phyloP scores from a whole-genome alignment of 306 rosid genomes.

The Quercus rubra region DNA sequence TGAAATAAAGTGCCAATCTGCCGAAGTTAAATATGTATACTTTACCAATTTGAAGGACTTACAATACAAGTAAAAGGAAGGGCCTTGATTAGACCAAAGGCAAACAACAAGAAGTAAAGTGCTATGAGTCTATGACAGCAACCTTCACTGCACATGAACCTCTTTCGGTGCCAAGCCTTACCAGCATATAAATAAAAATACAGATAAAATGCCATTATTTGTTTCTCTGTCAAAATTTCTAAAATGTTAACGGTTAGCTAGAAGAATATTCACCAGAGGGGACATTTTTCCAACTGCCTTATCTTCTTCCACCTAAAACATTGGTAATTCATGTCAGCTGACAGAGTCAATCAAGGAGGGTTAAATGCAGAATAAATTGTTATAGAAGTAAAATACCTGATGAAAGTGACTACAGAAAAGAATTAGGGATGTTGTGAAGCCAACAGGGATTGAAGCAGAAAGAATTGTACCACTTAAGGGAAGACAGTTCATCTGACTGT shows the following conservation, averaged over 20 bases:
- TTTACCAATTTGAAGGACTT: constrained; percentile 19
- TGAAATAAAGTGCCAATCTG: background rate
- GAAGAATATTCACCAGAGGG: constrained; percentile 53
- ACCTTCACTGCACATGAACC: constrained; percentile 57
- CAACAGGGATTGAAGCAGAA: constrained; percentile 73
- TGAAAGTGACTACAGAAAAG: constrained; percentile 90
- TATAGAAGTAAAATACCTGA: constrained; percentile 45
- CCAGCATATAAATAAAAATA: constrained; percentile 36
- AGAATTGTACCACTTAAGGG: constrained; percentile 54
- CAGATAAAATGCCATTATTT: constrained; percentile 2
- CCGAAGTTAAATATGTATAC: background rate
- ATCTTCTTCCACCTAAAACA: constrained; percentile 67
- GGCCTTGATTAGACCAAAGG: constrained; percentile 46
- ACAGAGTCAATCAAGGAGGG: constrained; percentile 7
- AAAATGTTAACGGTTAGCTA: background rate
- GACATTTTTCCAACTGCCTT: constrained; percentile 72
- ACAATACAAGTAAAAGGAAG: constrained; percentile 69
- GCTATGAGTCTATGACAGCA: constrained; percentile 21
- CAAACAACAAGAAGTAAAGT: constrained; percentile 50
- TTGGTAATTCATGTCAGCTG: constrained; percentile 11
- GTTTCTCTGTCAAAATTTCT: constrained; percentile 1
- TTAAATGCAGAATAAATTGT: background rate
- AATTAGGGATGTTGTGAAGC: constrained; percentile 71
- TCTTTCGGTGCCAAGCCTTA: constrained; percentile 69
- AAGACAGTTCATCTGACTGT: constrained; percentile 43